A percentile compares a stretch with the other conserved stretches of the same genome.
Evolutionary conservation across 1,139 yeast species (phyloP).

Genomic region (Spencermartinsiella ligniputridi): DNA sequence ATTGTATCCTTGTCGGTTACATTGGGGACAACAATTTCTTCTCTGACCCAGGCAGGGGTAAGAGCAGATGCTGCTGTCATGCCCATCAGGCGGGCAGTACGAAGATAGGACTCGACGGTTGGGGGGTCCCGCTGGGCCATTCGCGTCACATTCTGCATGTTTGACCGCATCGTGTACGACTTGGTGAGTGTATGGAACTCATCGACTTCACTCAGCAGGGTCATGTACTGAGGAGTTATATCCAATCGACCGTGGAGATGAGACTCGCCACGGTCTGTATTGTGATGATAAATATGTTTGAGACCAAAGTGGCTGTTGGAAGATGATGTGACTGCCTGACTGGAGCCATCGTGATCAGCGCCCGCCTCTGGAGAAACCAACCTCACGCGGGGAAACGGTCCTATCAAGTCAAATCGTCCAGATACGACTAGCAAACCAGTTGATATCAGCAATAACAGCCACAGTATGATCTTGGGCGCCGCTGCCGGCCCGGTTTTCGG

Average conservation of each 20-base stretch:
- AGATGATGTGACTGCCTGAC: not conserved
- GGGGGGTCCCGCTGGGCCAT: constrained; percentile 58
- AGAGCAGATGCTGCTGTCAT: constrained; percentile 18
- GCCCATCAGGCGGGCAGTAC: constrained; percentile 43
- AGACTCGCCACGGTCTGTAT: constrained; percentile 15
- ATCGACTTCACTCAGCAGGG: constrained; percentile 1
- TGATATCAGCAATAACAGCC: not conserved
- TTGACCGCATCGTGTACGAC: constrained; percentile 2
- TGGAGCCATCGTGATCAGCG: not conserved
- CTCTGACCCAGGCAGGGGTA: constrained; percentile 28
- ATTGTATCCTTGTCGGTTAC: constrained; percentile 69
- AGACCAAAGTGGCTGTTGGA: constrained; percentile 10
- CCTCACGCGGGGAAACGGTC: not conserved
- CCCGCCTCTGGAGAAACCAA: not conserved
- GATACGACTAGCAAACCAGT: not conserved
- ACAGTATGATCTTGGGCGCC: no score
- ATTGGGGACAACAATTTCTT: constrained; percentile 57
- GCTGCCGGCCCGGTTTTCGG: no score
- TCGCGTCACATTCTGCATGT: constrained; percentile 38
- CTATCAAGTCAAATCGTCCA: not conserved
- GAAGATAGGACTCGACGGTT: constrained; percentile 59
- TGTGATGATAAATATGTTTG: constrained; percentile 23
- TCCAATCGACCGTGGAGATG: constrained; percentile 18
- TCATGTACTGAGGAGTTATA: constrained; percentile 12
- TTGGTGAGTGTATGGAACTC: not conserved